Conservation (phyloP, 2,329 filamentous ascomycete species). For the Neonectria coccinea region DNA sequence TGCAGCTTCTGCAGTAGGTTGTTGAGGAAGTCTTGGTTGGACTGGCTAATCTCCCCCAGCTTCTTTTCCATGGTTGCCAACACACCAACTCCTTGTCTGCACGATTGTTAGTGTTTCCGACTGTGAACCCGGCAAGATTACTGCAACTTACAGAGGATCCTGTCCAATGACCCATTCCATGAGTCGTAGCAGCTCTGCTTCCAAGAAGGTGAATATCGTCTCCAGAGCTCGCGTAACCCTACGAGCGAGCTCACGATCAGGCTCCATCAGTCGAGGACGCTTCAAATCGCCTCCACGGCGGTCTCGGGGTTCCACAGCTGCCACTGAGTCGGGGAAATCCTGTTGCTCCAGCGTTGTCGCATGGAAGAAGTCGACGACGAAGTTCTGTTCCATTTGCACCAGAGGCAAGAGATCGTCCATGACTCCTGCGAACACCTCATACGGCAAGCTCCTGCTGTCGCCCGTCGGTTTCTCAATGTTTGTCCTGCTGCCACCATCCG, state of each 20-base stretch:
- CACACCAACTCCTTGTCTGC: constrained; percentile 88
- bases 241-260: constrained; percentile 87
- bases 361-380: constrained; percentile 97
- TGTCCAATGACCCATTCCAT: constrained; percentile 85
- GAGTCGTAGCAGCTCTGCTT: constrained; percentile 80
- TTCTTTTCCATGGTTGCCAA: constrained; percentile 84
- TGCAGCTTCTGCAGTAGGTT: constrained; percentile 84
- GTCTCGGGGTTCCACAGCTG: constrained; percentile 71
- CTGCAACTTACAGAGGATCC: constrained; percentile 83
- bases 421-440: constrained; percentile 83
- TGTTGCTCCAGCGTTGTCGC: constrained; percentile 83
- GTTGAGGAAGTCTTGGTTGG: constrained; percentile 92
- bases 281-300: constrained; percentile 79
- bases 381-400: constrained; percentile 95
- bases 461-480: constrained; percentile 68
- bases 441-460: constrained; percentile 77
- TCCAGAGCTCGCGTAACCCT: constrained; percentile 90
- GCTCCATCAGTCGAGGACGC: constrained; percentile 83
- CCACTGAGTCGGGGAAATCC: constrained; percentile 87
- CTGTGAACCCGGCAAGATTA: background rate
- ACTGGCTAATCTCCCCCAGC: constrained; percentile 82
- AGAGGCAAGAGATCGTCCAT: constrained; percentile 85
- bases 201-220: constrained; percentile 85
- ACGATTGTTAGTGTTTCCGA: constrained; percentile 33
- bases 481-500: constrained; percentile 67